Evolutionary conservation across 352 stramenopile genomes (phyloP), one percentile per base, ranked within the genome.

Genomic region (Globisporangium camurandrum): DNA sequence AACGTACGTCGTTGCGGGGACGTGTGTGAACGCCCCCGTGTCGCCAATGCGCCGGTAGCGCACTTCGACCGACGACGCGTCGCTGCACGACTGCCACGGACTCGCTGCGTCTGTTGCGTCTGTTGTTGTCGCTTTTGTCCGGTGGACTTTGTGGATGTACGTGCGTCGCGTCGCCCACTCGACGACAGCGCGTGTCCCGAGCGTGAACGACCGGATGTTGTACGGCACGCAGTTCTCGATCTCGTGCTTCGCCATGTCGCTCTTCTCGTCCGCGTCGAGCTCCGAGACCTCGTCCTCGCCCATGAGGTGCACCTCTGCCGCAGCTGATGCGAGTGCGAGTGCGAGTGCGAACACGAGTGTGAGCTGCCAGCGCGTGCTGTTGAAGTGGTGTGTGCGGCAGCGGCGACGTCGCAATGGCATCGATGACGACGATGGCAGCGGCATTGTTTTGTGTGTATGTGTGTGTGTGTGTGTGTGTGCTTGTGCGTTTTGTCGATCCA

Each of bases 171-270:
- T 88, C 28, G 69, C 59, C 75, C 81, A 92, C 60, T 88, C 75
- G 28, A 92, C 65, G 0, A 88, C 64, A 6, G 62, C 77, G 20
- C 64, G 63, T 9, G 51, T 52, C 41, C 67, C 74, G n/a, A 87
- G 46, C 19, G 80, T 51, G 46, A 79, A 86, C 38, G 78, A 89
- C 36, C 68, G 70, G 38, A 92, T 82, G 62, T 87, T 70, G 64
- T 86, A 84, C 14, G 78, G 81, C 52, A 88, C 77, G 58, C 78
- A 93, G 65, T 93, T 93, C 58, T 93, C 81, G 40, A 93, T 65
- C 60, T 88, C 74, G 53, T 71, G 73, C 74, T 88, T 85, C 39
- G 81, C 62, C 54, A 87, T 85, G 48, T 87, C 78, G 27, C 65
- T 57, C 27, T 73, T 72, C 53, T 68, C 49, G 43, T 72, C 68